A percentile compares a stretch with the other conserved stretches of the same genome.
Evolutionary conservation across 2,329 filamentous ascomycete genomes (phyloP).

Genomic region (Paraphoma chrysanthemicola): DNA sequence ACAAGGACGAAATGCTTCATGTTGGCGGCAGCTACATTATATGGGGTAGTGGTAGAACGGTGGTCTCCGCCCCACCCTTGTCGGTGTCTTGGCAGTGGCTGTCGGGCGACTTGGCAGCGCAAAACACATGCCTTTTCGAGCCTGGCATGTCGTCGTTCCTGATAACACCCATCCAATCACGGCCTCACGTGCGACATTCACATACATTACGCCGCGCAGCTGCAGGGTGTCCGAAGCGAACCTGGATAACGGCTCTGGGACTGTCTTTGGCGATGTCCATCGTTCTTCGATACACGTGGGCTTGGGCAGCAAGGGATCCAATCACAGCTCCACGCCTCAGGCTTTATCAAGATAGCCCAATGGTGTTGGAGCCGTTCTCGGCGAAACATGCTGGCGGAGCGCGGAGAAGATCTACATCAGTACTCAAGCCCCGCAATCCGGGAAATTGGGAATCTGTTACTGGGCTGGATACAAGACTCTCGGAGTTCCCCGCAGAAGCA

Average conservation of each 20-base stretch:
- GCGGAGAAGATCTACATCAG: neutral
- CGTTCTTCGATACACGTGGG: constrained; percentile 12
- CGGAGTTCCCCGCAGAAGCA: neutral
- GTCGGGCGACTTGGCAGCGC: constrained; percentile 23
- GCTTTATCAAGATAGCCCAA: no score
- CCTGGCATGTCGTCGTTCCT: constrained; percentile 13
- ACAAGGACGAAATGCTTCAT: constrained; percentile 5
- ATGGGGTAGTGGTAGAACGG: constrained; percentile 18
- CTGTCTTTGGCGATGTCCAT: neutral
- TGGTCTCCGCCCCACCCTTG: constrained; percentile 11
- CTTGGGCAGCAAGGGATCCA: constrained; percentile 3
- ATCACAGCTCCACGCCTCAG: neutral
- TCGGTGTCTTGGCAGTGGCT: constrained; percentile 26
- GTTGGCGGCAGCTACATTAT: constrained; percentile 11
- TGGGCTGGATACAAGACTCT: neutral
- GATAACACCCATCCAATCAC: constrained; percentile 38
- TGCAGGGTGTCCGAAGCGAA: constrained; percentile 10
- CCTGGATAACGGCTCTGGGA: constrained; percentile 21
- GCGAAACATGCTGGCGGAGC: neutral
- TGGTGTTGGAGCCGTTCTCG: no score
- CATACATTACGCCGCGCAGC: constrained; percentile 8
- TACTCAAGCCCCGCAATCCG: neutral
- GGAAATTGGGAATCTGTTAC: neutral
- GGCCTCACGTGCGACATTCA: constrained; percentile 30
- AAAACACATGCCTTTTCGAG: constrained; percentile 31